phyloP scores from a whole-genome alignment of 1,139 yeast genomes.

The Pichia sp. region DNA sequence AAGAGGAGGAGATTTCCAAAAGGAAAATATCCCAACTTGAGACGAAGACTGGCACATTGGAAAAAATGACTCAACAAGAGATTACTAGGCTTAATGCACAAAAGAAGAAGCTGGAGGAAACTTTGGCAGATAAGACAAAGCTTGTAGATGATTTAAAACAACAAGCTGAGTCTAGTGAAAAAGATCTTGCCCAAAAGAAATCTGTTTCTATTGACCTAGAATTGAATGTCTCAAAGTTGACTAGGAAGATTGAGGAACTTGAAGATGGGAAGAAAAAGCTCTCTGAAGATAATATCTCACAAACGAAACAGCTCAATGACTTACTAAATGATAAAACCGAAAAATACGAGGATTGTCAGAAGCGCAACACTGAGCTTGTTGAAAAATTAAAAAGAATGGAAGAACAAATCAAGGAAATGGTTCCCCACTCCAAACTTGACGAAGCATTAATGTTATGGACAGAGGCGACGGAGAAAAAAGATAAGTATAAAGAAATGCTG shows the following conservation, averaged over 20 bases:
- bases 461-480: constrained; percentile 67
- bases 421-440: constrained; percentile 62
- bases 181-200: neutral
- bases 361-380: constrained; percentile 7
- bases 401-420: constrained; percentile 31
- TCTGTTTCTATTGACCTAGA: neutral
- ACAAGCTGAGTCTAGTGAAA: neutral
- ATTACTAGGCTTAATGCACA: neutral
- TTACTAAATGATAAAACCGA: neutral
- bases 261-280: neutral
- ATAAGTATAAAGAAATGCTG: constrained; percentile 52
- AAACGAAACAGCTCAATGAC: neutral
- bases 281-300: neutral
- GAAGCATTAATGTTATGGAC: constrained; percentile 71
- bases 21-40: neutral
- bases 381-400: constrained; percentile 14
- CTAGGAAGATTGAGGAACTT: neutral
- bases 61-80: neutral
- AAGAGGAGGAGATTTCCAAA: neutral
- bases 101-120: neutral
- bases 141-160: neutral
- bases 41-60: neutral
- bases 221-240: neutral
- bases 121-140: neutral
- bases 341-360: neutral